Evolutionary conservation across 2,329 filamentous ascomycete genomes (phyloP), one percentile per base, ranked within the genome.

Genomic region (Pestalotiopsis sp.): DNA sequence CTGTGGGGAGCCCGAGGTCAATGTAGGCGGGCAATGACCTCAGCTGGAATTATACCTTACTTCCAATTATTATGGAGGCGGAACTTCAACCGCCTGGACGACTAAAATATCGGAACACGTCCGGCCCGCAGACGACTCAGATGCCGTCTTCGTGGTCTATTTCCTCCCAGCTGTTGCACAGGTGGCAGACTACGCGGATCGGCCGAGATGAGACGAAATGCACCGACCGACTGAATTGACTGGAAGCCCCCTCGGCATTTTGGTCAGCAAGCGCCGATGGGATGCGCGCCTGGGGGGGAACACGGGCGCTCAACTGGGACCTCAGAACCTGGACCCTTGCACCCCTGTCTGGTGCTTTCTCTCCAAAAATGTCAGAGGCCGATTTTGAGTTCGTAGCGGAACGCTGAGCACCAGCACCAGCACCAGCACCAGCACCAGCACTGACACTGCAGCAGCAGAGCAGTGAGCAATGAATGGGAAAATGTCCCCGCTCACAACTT

Each of bases 401-500:
- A 52, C 17, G 44, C 44, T 52, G 44, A 52, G 44, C 44, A 52
- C 13, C 17, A 48, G 44, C 44, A 30, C 30, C 30, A 30, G 30
- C 30, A 30, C 30, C 30, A 35, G 58, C 55, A 22, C n/a, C n/a
- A 58, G 44, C 55, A 22, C 55, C 55, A 57, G 55, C 44, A 20
- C 44, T 52, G 44, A 17, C 14, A 52, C 44, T 52, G 44, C 44
- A 52, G 44, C 44, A 52, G 56, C 56, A 58, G 26, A 26, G 56
- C 56, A 58, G 56, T 35, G 58, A 40, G 24, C 58, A 48, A 44
- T 14, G 10, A 56, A 35, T 38, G 63, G 52, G 48, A 65, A 65
- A 65, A 64, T 64, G 63, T 65, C 63, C 63, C 63, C 63, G 63
- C 63, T 65, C 48, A 57, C 20, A 56, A 39, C 44, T 65, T 38